Percentiles rank a stretch among this genome's conserved stretches.
phyloP scores from a whole-genome alignment of 2,329 filamentous ascomycete species.

The Lasiodiplodia sp. region DNA sequence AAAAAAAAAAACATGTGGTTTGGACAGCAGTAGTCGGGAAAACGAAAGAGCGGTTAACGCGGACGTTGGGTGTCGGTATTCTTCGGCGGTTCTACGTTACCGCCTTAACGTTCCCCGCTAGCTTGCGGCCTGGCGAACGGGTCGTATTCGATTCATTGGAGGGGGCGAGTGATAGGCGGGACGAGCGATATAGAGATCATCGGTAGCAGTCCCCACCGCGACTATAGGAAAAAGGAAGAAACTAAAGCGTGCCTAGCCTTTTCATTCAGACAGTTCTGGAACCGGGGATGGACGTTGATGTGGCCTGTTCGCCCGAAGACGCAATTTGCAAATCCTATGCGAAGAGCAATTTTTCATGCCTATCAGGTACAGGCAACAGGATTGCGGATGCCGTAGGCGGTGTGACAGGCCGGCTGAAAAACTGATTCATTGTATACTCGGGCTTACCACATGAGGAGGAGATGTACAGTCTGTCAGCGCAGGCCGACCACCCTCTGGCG shows the following conservation, averaged over 20 bases:
- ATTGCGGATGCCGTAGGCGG: conserved; percentile 3
- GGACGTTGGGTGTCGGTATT: not conserved
- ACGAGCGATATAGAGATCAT: conserved; percentile 23
- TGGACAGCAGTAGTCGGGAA: not conserved
- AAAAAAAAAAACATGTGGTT: not conserved
- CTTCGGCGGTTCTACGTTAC: not conserved
- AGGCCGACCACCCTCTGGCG: not conserved
- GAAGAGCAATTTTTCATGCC: not conserved
- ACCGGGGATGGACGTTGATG: not conserved
- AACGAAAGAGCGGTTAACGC: not conserved
- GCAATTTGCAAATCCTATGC: conserved; percentile 20
- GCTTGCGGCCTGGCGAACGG: not conserved
- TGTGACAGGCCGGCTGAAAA: conserved; percentile 3
- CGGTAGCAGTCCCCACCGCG: conserved; percentile 3
- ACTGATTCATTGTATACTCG: not conserved
- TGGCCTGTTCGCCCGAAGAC: conserved; percentile 9
- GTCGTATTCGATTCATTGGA: not conserved
- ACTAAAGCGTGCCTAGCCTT: not conserved
- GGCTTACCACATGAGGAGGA: not conserved
- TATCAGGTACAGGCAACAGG: conserved; percentile 1
- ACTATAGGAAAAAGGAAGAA: conserved; percentile 6
- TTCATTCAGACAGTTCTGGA: not conserved
- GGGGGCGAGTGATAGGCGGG: conserved; percentile 7
- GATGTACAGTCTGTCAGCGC: not conserved
- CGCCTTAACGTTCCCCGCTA: not conserved